Percentiles rank a stretch among this genome's conserved stretches.
These are phyloP conservation scores for Tolypocladium paradoxum DNA, from an alignment of 2,329 filamentous ascomycete species.

Conservation along the genomic window DNA sequence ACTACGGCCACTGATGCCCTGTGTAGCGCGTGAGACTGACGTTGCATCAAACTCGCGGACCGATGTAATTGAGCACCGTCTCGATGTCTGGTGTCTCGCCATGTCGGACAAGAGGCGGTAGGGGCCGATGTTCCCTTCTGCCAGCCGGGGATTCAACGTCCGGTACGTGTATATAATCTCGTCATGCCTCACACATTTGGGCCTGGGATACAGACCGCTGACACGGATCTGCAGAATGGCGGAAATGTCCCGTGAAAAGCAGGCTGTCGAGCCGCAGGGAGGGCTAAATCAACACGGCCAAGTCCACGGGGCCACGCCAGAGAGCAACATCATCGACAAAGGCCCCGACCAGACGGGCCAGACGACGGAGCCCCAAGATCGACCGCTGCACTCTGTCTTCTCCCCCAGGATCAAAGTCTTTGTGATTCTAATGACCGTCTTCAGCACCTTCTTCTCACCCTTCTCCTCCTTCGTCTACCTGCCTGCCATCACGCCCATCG, in stretches of 20 bases:
- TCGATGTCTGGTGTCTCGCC: neutral
- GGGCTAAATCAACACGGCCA: neutral
- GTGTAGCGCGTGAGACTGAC: neutral
- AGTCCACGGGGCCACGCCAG: neutral
- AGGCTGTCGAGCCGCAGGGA: neutral
- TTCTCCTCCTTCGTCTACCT: slow-evolving; percentile 30
- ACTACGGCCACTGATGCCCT: neutral
- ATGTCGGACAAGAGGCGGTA: neutral
- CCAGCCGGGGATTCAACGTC: too few relatives aligned
- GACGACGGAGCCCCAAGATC: neutral
- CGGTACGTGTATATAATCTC: neutral
- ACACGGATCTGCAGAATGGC: neutral
- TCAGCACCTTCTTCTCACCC: slow-evolving; percentile 18
- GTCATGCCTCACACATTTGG: neutral
- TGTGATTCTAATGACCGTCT: slow-evolving; percentile 16
- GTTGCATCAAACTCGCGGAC: neutral
- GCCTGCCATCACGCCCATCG: slow-evolving; percentile 31
- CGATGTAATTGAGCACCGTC: neutral
- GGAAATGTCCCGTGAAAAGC: neutral
- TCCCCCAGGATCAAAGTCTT: slow-evolving; percentile 12
- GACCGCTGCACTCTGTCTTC: slow-evolving; percentile 13
- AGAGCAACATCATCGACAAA: neutral
- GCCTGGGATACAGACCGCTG: neutral
- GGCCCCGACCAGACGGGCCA: neutral
- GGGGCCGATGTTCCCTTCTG: too few relatives aligned